Base-by-base conservation (phyloP, 2,329 filamentous ascomycete species). In the Beauveria brongniartii region DNA sequence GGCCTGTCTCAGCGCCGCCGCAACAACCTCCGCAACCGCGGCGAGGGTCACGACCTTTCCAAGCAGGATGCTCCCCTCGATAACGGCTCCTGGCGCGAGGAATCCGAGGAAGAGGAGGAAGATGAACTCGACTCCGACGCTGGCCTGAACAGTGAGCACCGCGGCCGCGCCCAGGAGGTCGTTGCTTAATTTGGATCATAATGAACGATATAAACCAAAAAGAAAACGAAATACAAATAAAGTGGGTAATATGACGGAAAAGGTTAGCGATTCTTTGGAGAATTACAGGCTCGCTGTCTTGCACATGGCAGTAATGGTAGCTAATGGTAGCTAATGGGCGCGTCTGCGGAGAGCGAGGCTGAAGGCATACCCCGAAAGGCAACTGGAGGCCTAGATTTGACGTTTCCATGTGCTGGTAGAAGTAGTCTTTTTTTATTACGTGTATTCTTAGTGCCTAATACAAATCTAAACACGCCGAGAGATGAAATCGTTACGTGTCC, bases 1-100 rank as follows among this genome's bases (percentile, higher is more conserved):
- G 95, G 88, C 18, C 83, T 97, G 41, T 96, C 91, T 51, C 91
- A 92, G 74, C 88, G 92, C 67, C 88, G 91, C 66, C 85, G 88
- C 63, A 87, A 88, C 73, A 88, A 88, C 72, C 84, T 89, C 70
- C 80, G 79, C 66, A 82, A 82, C 63, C 82, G 84, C 65, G 82
- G 85, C 63, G 89, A 93, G 69, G 90, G 90, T 8, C 82, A 92
- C 62, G 92, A 97, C 70, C 82, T 97, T 44, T 89, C 90, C 2
- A 82, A 82, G 53, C 93, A 97, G 76, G 92, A 97, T 71, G 83
- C 83, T 53, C 88, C 90, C 18, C 76, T 92, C 64, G 85, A 91
- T 65, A 89, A 90, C 70, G 82, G 87, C 71, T 91, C 89, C 14
- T 97, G 93, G 93, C 85, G 92, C 69, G 80, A 83, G 68, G 78